These are phyloP conservation scores for Cyclotella distinguenda DNA, from an alignment of 108 stramenopile genomes.

Conservation along the genomic window DNA sequence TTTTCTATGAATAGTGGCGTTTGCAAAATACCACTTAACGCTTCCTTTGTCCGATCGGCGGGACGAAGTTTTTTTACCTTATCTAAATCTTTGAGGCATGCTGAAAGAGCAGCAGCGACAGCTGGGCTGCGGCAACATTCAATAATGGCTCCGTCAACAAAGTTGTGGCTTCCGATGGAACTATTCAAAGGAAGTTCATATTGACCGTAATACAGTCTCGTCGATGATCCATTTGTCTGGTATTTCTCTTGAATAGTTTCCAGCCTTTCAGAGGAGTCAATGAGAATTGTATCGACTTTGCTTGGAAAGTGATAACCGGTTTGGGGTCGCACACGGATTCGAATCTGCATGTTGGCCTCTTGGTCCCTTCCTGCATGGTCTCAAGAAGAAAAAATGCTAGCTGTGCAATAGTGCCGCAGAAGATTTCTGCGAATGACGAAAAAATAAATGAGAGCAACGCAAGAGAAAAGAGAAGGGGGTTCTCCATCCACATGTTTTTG, in stretches of 20 bases:
- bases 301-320: constrained; percentile 37
- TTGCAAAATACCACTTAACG: constrained; percentile 28
- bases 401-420: too few relatives aligned
- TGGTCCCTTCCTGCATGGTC: too few relatives aligned
- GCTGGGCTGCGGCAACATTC: constrained; percentile 51
- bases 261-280: constrained; percentile 43
- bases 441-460: too few relatives aligned
- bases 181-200: constrained; percentile 49
- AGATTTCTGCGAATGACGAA: too few relatives aligned
- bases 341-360: too few relatives aligned
- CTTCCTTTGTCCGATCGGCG: constrained; percentile 27
- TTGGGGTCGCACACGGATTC: constrained; percentile 37
- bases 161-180: constrained; percentile 54
- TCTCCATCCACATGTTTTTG: too few relatives aligned
- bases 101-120: constrained; percentile 42
- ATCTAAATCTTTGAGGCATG: constrained; percentile 52
- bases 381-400: too few relatives aligned
- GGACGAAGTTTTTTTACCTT: constrained; percentile 23
- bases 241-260: constrained; percentile 49
- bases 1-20: constrained; percentile 11
- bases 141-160: constrained; percentile 43
- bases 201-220: constrained; percentile 26
- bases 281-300: constrained; percentile 35
- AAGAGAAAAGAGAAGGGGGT: too few relatives aligned
- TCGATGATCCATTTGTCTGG: constrained; percentile 23